phyloP scores from a whole-genome alignment of 352 stramenopile genomes.

The Globisporangium viniferum region DNA sequence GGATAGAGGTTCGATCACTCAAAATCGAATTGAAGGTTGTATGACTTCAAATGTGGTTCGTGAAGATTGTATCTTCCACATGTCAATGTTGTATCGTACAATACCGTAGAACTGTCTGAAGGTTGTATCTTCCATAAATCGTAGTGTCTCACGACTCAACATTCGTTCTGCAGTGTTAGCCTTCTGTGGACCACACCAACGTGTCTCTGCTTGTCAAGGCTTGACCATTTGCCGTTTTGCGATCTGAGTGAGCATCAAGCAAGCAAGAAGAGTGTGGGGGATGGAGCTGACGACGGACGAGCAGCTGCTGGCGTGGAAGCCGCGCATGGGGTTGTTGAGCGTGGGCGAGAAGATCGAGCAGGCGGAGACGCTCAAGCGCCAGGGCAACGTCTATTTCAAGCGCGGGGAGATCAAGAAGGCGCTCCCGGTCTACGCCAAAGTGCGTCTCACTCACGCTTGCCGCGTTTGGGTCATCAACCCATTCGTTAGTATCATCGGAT shows the following conservation, averaged over 20 bases:
- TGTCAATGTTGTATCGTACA: too few species aligned
- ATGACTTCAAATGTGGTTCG: too few species aligned
- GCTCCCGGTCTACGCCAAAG: slow-evolving; percentile 57
- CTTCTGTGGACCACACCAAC: too few species aligned
- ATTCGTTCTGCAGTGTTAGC: too few species aligned
- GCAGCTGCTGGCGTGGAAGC: slow-evolving; percentile 59
- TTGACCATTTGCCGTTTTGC: not conserved
- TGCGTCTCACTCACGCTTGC: slow-evolving; percentile 1
- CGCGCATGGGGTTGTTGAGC: slow-evolving; percentile 54
- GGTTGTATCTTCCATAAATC: not conserved
- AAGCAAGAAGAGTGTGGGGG: too few species aligned
- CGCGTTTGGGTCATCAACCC: not conserved
- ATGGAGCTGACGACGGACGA: slow-evolving; percentile 26
- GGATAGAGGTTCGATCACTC: not conserved
- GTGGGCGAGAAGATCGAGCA: slow-evolving; percentile 75
- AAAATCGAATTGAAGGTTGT: too few species aligned
- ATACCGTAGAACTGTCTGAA: not conserved
- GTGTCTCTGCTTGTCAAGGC: too few species aligned
- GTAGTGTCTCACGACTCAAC: too few species aligned
- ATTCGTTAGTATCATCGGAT: not conserved
- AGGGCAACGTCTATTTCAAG: slow-evolving; percentile 72
- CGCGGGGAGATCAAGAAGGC: slow-evolving; percentile 57
- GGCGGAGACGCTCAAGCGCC: slow-evolving; percentile 71
- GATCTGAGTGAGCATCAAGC: not conserved
- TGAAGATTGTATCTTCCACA: not conserved